These are phyloP conservation scores for Penicillium concentricum DNA, from an alignment of 2,329 filamentous ascomycete genomes.

Conservation along the genomic window DNA sequence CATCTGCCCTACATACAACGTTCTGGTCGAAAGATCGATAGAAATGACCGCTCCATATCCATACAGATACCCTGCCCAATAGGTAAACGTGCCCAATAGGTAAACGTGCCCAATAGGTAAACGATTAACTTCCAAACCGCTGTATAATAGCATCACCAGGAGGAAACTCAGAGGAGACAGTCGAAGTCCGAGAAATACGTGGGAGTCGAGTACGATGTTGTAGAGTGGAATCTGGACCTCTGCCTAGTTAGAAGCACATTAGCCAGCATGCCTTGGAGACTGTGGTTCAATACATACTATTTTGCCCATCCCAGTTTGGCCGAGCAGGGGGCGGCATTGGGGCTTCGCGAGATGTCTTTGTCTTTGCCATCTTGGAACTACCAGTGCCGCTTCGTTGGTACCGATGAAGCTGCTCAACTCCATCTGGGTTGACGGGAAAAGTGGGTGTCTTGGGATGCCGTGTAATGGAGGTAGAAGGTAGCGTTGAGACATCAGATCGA, in stretches of 20 bases:
- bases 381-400: slow-evolving; percentile 43
- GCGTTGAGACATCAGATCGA: neutral
- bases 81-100: too few species aligned
- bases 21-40: neutral
- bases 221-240: slow-evolving; percentile 13
- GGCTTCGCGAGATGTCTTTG: slow-evolving; percentile 19
- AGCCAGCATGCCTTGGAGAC: neutral
- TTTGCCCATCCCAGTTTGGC: slow-evolving; percentile 19
- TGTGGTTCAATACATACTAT: slow-evolving; percentile 19
- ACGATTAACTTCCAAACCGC: slow-evolving; percentile 20
- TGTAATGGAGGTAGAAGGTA: slow-evolving; percentile 1
- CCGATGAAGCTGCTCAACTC: slow-evolving; percentile 39
- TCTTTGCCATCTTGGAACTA: slow-evolving; percentile 31
- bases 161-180: slow-evolving; percentile 24
- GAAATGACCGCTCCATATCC: neutral
- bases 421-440: slow-evolving; percentile 26
- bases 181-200: slow-evolving; percentile 19
- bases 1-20: neutral
- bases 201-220: slow-evolving; percentile 32
- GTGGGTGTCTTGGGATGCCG: slow-evolving; percentile 28
- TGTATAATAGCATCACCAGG: slow-evolving; percentile 23
- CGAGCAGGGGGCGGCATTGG: slow-evolving; percentile 36
- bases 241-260: slow-evolving; percentile 7
- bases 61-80: neutral
- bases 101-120: neutral